phyloP scores from a whole-genome alignment of 768 basidiomycete genomes.

The Tephrocybe rancida region DNA sequence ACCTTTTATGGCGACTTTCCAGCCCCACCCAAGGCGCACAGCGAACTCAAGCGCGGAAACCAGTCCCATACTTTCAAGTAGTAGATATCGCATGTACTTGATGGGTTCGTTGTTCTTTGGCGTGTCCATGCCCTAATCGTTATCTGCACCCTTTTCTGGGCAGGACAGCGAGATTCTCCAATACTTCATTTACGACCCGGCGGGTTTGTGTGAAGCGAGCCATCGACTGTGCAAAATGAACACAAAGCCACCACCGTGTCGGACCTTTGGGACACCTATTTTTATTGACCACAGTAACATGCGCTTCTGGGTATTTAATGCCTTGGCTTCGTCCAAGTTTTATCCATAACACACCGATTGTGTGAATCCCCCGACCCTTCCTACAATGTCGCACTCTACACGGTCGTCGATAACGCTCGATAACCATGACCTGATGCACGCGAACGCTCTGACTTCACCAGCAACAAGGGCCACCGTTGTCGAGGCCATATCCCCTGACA shows the following conservation, averaged over 20 bases:
- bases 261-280: slow-evolving; percentile 3
- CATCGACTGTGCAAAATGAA: background rate
- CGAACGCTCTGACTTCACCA: background rate
- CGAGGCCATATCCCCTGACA: slow-evolving; percentile 30
- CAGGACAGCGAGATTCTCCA: background rate
- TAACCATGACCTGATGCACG: slow-evolving; percentile 1
- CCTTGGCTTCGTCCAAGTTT: background rate
- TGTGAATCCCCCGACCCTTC: background rate
- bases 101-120: slow-evolving; percentile 1
- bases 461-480: background rate
- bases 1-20: slow-evolving; percentile 60
- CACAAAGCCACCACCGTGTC: slow-evolving; percentile 1
- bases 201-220: background rate
- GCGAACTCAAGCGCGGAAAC: slow-evolving; percentile 70
- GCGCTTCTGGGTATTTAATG: slow-evolving; percentile 13
- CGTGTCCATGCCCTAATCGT: background rate
- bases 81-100: slow-evolving; percentile 5
- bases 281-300: background rate
- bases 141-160: background rate
- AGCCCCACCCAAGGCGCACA: slow-evolving; percentile 64
- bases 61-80: slow-evolving; percentile 71
- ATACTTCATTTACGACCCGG: slow-evolving; percentile 1
- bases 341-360: background rate
- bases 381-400: slow-evolving; percentile 8
- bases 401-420: slow-evolving; percentile 9